A percentile compares a stretch with the other conserved stretches of the same genome.
Evolutionary conservation across 2,329 filamentous ascomycete species (phyloP).

Genomic region (Scopulariopsis brevicaulis): DNA sequence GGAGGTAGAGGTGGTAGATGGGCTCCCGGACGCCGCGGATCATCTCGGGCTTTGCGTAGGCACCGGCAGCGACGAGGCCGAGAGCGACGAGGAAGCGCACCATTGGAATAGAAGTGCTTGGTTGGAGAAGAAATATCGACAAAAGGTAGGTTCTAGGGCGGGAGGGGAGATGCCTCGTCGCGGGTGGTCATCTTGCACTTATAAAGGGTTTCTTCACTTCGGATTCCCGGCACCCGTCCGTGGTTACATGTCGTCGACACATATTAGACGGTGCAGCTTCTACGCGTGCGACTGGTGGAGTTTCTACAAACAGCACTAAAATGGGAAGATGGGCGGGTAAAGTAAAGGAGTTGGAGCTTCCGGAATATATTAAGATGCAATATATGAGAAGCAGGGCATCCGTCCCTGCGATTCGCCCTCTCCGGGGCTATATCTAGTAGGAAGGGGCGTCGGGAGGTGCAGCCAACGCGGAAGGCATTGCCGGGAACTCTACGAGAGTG

Average conservation of each 20-base stretch:
- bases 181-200: neutral
- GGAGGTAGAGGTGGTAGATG: slow-evolving; percentile 41
- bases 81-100: slow-evolving; percentile 7
- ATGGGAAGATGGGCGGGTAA: neutral
- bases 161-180: neutral
- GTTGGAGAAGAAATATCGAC: neutral
- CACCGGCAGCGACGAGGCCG: slow-evolving; percentile 4
- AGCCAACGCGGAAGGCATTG: neutral
- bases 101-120: neutral
- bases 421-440: neutral
- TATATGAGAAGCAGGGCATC: neutral
- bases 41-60: slow-evolving; percentile 30
- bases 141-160: neutral
- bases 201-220: neutral
- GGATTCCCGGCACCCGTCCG: neutral
- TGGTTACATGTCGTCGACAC: neutral
- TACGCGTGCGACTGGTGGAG: neutral
- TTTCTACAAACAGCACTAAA: neutral
- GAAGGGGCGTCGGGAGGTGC: neutral
- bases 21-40: slow-evolving; percentile 36
- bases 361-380: neutral
- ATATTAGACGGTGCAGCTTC: neutral
- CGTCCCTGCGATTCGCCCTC: neutral
- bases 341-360: neutral
- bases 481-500: neutral